Evolutionary conservation across 768 basidiomycete genomes (phyloP), one percentile per base, ranked within the genome.

Genomic region (Hygrocybe punicea): DNA sequence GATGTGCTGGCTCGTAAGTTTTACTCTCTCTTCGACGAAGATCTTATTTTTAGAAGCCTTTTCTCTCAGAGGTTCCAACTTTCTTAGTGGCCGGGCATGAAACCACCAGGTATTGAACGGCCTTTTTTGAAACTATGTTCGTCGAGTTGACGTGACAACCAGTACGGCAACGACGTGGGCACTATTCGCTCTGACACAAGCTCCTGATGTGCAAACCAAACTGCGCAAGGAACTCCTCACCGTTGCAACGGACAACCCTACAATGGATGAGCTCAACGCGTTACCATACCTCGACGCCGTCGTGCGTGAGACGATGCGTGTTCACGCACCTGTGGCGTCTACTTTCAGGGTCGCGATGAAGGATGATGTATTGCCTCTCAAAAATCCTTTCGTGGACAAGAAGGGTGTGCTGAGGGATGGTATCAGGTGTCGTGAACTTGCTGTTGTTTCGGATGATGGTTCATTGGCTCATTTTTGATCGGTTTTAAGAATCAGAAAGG

Each of bases 231-330:
- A 84, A 60, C 68, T 79, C 3, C 63, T 72, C 7, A 59, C 64
- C 1, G 64, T 78, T 7, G 51, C 65, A 2, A 78, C 74, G 0
- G 73, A 80, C 2, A 72, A 61, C 0, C 82, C 81, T 7, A 65
- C 71, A 4, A 82, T 83, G 78, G 83, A 84, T 19, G 76, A 78
- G 16, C 73, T 85, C 2, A 70, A 73, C 49, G 65, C 73, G 10
- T 72, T 86, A 16, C 74, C 78, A 0, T 83, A 82, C 62, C 76
- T 86, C 16, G 84, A 83, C 57, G 63, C 65, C 7, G 72, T 81
- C 25, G 66, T 79, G 19, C 70, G 72, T 16, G 81, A 82, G 67
- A 75, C 72, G 1, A 63, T 81, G 24, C 74, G 81, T 1, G 42
- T 78, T 2, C 66, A 81, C 55, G 19, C 77, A 0, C 77, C 78